These are phyloP conservation scores for Bassia scoparia DNA, from an alignment of 148 eudicot species.

Conservation along the genomic window DNA sequence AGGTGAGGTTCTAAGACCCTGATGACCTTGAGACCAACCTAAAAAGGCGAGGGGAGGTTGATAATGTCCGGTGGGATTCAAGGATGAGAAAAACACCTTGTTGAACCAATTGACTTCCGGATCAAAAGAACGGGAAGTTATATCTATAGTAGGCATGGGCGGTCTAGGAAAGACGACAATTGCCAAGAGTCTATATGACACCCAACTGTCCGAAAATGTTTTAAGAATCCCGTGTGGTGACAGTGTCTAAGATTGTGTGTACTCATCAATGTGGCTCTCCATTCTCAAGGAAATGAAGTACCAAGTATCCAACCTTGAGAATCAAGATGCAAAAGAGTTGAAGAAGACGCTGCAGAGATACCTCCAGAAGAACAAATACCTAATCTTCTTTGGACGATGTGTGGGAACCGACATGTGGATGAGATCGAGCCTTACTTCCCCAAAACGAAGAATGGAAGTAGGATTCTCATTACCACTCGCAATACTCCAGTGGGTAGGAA, in stretches of 20 bases:
- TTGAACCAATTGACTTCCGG: constrained; percentile 23
- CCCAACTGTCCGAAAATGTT: constrained; percentile 21
- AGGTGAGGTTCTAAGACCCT: constrained; percentile 17
- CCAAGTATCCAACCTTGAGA: not conserved
- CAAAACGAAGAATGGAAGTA: constrained; percentile 9
- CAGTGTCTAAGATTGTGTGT: constrained; percentile 33
- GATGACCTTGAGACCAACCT: constrained; percentile 20
- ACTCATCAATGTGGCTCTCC: constrained; percentile 26
- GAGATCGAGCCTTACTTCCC: constrained; percentile 32
- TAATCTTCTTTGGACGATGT: constrained; percentile 34
- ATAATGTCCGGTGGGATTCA: constrained; percentile 32
- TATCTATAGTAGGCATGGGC: constrained; percentile 45
- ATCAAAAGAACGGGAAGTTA: constrained; percentile 16
- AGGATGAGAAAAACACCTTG: constrained; percentile 26
- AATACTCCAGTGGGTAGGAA: constrained; percentile 22
- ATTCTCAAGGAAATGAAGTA: constrained; percentile 20
- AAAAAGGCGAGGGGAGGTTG: constrained; percentile 16
- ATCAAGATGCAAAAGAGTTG: constrained; percentile 14
- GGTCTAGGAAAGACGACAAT: constrained; percentile 47
- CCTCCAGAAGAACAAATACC: constrained; percentile 15
- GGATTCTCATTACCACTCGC: constrained; percentile 33
- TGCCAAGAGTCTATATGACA: constrained; percentile 34
- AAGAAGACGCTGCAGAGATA: constrained; percentile 3
- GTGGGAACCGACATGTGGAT: constrained; percentile 31
- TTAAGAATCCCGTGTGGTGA: constrained; percentile 29